Evolutionary conservation across 2,329 filamentous ascomycete species (phyloP).

Genomic region (Fusarium heterosporum): DNA sequence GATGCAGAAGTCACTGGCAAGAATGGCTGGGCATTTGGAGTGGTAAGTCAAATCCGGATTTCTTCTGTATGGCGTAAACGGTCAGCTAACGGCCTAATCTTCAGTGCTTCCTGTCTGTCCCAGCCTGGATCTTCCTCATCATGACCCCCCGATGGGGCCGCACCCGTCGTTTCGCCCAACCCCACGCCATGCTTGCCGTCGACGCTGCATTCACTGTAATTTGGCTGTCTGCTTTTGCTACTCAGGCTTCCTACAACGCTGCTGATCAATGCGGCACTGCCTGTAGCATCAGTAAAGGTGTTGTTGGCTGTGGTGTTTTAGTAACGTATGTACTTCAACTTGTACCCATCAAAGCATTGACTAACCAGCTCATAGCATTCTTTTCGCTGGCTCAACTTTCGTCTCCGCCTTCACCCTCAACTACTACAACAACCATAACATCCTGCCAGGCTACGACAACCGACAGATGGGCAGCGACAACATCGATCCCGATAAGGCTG

Average conservation of each 20-base stretch:
- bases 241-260: conserved; percentile 73
- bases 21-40: conserved; percentile 72
- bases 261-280: conserved; percentile 65
- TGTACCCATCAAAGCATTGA: not conserved
- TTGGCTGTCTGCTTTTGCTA: conserved; percentile 75
- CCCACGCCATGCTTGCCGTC: conserved; percentile 69
- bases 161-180: conserved; percentile 70
- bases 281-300: conserved; percentile 71
- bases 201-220: conserved; percentile 69
- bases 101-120: conserved; percentile 73
- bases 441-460: conserved; percentile 70
- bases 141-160: conserved; percentile 73
- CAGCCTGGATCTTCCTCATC: conserved; percentile 73
- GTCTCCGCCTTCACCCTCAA: conserved; percentile 70
- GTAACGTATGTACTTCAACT: conserved; percentile 63
- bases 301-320: conserved; percentile 72
- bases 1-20: conserved; percentile 65
- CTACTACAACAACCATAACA: conserved; percentile 72
- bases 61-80: not conserved
- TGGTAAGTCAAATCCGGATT: conserved; percentile 59
- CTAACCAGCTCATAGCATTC: conserved; percentile 57
- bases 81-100: conserved; percentile 11
- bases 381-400: conserved; percentile 65
- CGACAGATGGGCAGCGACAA: conserved; percentile 59
- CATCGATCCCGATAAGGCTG: conserved; percentile 76